Conservation (phyloP, 768 basidiomycete genomes). For the Suillus lakei region DNA sequence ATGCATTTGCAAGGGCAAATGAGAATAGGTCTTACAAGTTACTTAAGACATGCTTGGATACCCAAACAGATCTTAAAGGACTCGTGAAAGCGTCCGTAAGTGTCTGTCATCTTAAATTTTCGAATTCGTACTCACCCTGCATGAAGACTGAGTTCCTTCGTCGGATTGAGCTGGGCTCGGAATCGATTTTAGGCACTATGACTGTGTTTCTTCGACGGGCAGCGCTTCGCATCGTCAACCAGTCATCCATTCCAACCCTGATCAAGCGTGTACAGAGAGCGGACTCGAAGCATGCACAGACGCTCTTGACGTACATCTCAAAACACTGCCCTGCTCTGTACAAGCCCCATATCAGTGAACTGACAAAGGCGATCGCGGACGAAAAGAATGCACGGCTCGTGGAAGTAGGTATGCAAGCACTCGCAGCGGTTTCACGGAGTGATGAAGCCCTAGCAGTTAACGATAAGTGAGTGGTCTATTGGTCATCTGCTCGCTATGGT, state of each 20-base stretch:
- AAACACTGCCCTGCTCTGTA: conserved; percentile 79
- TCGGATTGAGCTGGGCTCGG: conserved; percentile 71
- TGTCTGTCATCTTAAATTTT: background rate
- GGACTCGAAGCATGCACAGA: conserved; percentile 49
- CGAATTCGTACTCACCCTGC: conserved; percentile 2
- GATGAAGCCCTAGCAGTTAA: conserved; percentile 59
- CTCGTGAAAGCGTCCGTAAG: conserved; percentile 77
- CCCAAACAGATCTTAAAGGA: conserved; percentile 80
- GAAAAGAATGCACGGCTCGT: conserved; percentile 58
- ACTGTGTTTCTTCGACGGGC: conserved; percentile 68
- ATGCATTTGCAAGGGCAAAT: conserved; percentile 84
- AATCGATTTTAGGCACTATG: conserved; percentile 71
- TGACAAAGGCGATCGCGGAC: conserved; percentile 74
- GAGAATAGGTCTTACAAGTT: conserved; percentile 86
- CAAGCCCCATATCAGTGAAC: conserved; percentile 74
- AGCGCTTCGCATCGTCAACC: conserved; percentile 77
- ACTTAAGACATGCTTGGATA: conserved; percentile 79
- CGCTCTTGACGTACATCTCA: conserved; percentile 62
- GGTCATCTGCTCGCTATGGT: background rate
- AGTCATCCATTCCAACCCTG: conserved; percentile 83
- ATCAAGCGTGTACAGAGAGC: conserved; percentile 67
- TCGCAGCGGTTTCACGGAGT: conserved; percentile 67
- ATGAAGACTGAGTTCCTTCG: conserved; percentile 76
- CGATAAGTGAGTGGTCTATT: conserved; percentile 63
- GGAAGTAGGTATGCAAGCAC: conserved; percentile 75